These are phyloP conservation scores for Rhizopogon vesiculosus DNA, from an alignment of 768 basidiomycete species.

Conservation along the genomic window DNA sequence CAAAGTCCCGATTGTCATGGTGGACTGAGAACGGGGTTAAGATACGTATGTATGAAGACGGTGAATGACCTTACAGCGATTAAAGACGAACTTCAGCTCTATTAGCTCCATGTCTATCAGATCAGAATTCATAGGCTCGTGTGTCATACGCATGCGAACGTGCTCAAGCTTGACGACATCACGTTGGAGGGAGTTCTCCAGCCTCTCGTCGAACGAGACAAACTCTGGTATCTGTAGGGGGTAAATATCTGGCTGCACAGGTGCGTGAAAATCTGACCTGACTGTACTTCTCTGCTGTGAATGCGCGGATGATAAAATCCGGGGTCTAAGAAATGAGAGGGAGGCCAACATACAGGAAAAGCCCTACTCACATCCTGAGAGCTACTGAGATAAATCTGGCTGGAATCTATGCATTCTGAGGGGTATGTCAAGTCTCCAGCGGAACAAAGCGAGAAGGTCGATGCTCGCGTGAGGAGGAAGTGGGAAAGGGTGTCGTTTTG, in stretches of 20 bases:
- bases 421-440: constrained; percentile 72
- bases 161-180: constrained; percentile 82
- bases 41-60: not conserved
- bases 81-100: constrained; percentile 79
- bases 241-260: not conserved
- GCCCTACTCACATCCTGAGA: constrained; percentile 59
- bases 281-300: constrained; percentile 77
- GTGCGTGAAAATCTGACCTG: constrained; percentile 41
- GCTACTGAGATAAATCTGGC: constrained; percentile 77
- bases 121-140: constrained; percentile 67
- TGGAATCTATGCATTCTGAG: constrained; percentile 73
- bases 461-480: constrained; percentile 69
- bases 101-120: constrained; percentile 80
- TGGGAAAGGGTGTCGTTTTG: constrained; percentile 90
- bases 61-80: constrained; percentile 47
- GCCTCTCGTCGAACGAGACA: constrained; percentile 69
- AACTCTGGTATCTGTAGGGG: constrained; percentile 75
- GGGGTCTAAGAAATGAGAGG: constrained; percentile 46
- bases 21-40: constrained; percentile 45
- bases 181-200: constrained; percentile 83
- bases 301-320: constrained; percentile 77
- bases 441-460: constrained; percentile 74
- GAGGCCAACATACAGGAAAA: not conserved
- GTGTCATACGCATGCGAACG: constrained; percentile 75
- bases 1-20: constrained; percentile 84